A percentile compares a stretch with the other conserved stretches of the same genome.
phyloP scores from a whole-genome alignment of 495 filamentous ascomycete species.

The Staphylotrichum longicolle region DNA sequence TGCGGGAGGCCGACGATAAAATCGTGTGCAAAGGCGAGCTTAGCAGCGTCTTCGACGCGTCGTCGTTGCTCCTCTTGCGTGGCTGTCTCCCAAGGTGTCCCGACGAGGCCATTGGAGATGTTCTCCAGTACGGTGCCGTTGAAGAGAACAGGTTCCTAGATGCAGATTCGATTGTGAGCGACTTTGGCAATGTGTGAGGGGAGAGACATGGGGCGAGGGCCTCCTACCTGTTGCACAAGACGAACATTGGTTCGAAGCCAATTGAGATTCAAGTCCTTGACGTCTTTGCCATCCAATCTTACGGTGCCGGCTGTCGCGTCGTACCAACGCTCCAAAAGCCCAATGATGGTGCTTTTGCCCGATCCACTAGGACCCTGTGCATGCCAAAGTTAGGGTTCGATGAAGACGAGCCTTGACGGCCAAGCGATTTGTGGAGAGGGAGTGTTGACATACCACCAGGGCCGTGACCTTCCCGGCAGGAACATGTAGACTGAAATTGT shows the following conservation, averaged over 20 bases:
- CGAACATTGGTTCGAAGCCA: slow-evolving; percentile 66
- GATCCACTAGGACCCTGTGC: slow-evolving; percentile 39
- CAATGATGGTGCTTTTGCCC: slow-evolving; percentile 88
- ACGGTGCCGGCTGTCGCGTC: slow-evolving; percentile 56
- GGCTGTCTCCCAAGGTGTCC: slow-evolving; percentile 51
- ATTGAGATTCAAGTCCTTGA: slow-evolving; percentile 54
- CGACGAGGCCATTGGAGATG: slow-evolving; percentile 58
- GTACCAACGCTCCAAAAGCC: slow-evolving; percentile 88
- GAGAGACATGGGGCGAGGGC: background rate
- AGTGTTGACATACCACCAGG: slow-evolving; percentile 62
- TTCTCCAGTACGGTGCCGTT: slow-evolving; percentile 66
- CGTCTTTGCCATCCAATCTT: slow-evolving; percentile 50
- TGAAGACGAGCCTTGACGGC: no score
- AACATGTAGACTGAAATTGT: slow-evolving; percentile 69
- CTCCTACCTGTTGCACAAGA: slow-evolving; percentile 56
- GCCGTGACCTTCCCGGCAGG: slow-evolving; percentile 83
- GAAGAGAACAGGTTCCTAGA: slow-evolving; percentile 66
- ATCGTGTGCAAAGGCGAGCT: slow-evolving; percentile 53
- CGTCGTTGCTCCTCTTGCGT: slow-evolving; percentile 48
- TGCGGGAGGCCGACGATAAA: slow-evolving; percentile 58
- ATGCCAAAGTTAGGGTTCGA: background rate
- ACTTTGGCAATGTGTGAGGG: background rate
- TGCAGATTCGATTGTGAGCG: no score
- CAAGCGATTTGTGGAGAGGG: background rate
- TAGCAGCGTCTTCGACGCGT: slow-evolving; percentile 55